These are phyloP conservation scores for Abrus precatorius DNA, from an alignment of 306 rosid species.

Conservation along the genomic window DNA sequence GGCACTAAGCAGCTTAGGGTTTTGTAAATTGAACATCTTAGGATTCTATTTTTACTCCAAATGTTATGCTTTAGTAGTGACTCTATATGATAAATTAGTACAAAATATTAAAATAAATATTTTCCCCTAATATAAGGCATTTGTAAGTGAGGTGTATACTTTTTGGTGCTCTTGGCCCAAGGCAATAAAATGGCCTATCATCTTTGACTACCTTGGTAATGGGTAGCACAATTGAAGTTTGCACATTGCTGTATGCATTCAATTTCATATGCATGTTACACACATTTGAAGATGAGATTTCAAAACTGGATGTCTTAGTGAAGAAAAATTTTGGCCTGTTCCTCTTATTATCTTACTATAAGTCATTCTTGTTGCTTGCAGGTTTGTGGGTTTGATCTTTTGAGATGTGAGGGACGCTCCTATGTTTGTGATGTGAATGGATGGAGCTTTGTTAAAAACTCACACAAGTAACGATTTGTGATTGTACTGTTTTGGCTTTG, in stretches of 20 bases:
- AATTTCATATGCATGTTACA: constrained; percentile 19
- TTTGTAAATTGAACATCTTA: background rate
- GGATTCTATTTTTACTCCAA: background rate
- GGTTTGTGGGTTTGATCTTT: constrained; percentile 98
- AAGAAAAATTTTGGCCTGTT: background rate
- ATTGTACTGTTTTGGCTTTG: constrained; percentile 35
- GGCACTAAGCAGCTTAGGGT: constrained; percentile 7
- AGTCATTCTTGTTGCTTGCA: constrained; percentile 53
- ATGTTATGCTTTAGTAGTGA: background rate
- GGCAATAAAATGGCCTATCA: background rate
- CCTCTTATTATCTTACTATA: constrained; percentile 36
- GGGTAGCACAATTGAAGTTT: constrained; percentile 22
- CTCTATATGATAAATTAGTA: background rate
- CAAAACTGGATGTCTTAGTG: background rate
- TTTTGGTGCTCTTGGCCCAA: background rate
- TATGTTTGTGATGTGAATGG: constrained; percentile 98
- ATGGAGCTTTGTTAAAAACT: constrained; percentile 98
- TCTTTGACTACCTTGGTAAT: background rate
- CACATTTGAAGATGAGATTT: background rate
- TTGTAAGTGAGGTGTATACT: background rate
- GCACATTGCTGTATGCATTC: background rate
- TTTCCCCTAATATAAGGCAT: background rate
- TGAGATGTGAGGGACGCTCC: constrained; percentile 95
- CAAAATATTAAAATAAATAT: background rate
- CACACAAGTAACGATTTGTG: constrained; percentile 78